Evolutionary conservation across 2,329 filamentous ascomycete genomes (phyloP).

Genomic region (Cyphellophora europaea): DNA sequence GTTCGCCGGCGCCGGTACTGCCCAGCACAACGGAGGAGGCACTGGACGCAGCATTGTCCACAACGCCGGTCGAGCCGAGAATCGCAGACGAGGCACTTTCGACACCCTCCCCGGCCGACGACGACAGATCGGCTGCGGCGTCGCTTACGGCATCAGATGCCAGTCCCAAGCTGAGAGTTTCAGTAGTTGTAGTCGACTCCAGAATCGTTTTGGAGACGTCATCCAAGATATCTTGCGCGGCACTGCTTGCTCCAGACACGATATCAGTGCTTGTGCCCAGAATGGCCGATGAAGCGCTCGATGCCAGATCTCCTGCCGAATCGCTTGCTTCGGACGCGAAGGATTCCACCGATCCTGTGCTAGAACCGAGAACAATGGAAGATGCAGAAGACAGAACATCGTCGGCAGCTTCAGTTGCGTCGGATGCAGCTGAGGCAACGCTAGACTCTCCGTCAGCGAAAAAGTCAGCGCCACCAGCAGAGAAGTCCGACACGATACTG

Average conservation of each 20-base stretch:
- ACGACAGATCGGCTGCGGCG: too few relatives aligned
- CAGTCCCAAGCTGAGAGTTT: background rate
- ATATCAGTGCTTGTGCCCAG: conserved; percentile 24
- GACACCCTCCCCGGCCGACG: conserved; percentile 15
- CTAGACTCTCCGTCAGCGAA: conserved; percentile 23
- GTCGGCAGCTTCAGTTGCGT: conserved; percentile 21
- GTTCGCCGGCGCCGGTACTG: conserved; percentile 17
- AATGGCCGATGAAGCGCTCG: conserved; percentile 10
- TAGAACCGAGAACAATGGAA: background rate
- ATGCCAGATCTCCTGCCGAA: conserved; percentile 6
- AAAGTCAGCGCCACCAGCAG: conserved; percentile 18
- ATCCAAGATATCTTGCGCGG: background rate
- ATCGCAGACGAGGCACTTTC: conserved; percentile 19
- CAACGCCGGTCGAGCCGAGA: conserved; percentile 11
- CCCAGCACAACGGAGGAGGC: background rate
- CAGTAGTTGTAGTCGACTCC: background rate
- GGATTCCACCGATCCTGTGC: conserved; percentile 1
- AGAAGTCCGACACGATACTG: conserved; percentile 11
- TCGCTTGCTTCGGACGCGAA: conserved; percentile 11
- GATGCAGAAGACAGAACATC: conserved; percentile 11
- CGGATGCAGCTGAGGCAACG: conserved; percentile 16
- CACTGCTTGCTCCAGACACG: conserved; percentile 6
- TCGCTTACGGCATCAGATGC: too few relatives aligned
- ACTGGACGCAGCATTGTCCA: background rate
- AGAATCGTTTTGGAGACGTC: background rate